Evolutionary conservation across 192 early-diverging fungal species (phyloP).

Genomic region (Entomortierella chlamydospora): DNA sequence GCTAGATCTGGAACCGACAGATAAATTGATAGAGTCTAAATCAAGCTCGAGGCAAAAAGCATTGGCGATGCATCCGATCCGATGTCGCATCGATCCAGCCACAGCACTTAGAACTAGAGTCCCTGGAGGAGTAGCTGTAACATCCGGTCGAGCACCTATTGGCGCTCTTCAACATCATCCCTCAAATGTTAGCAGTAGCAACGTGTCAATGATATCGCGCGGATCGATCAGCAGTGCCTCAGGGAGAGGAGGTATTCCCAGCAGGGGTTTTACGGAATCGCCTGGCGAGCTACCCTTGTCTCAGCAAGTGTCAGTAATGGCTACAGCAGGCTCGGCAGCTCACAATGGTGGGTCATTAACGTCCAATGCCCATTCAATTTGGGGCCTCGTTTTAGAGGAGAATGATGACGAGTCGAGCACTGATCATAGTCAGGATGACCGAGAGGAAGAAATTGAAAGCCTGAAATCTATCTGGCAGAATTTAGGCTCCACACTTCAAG

Average conservation of each 20-base stretch:
- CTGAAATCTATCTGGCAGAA: constrained; percentile 30
- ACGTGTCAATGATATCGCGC: constrained; percentile 10
- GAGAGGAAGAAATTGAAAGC: not conserved
- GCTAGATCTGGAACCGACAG: constrained; percentile 45
- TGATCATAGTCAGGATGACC: not conserved
- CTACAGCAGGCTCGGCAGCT: constrained; percentile 10
- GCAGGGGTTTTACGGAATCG: constrained; percentile 28
- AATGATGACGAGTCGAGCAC: constrained; percentile 12
- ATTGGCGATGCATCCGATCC: constrained; percentile 31
- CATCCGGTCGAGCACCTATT: not conserved
- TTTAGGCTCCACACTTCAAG: constrained; percentile 8
- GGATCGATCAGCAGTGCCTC: constrained; percentile 29
- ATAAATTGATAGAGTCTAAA: not conserved
- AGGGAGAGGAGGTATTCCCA: not conserved
- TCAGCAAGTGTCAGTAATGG: constrained; percentile 32
- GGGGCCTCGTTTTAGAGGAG: constrained; percentile 26
- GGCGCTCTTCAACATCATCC: constrained; percentile 21
- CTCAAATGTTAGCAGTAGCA: constrained; percentile 19
- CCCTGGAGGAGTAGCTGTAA: not conserved
- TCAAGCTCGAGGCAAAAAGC: constrained; percentile 12
- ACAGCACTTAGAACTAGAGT: constrained; percentile 21
- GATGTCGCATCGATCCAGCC: constrained; percentile 42
- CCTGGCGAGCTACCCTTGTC: constrained; percentile 24
- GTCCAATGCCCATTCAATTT: constrained; percentile 3
- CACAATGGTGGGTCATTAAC: not conserved